A percentile compares a stretch with the other conserved stretches of the same genome.
Conservation (phyloP, 805 yeast genomes). For the Millerago galiae region DNA sequence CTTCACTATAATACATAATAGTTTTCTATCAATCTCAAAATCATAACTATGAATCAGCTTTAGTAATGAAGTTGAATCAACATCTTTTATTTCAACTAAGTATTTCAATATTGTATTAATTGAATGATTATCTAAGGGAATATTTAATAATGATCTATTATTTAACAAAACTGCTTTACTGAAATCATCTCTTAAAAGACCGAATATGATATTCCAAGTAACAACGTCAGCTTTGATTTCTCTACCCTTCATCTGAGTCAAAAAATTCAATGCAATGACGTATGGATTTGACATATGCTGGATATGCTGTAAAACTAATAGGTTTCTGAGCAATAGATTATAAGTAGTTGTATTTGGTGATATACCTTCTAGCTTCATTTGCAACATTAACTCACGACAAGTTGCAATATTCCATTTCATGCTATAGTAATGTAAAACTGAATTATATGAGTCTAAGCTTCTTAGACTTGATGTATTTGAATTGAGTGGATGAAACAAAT, state of each 20-base stretch:
- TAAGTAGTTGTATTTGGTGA: conserved; percentile 32
- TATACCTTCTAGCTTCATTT: conserved; percentile 31
- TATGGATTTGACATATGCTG: conserved; percentile 25
- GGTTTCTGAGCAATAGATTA: conserved; percentile 29
- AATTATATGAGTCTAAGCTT: conserved; percentile 29
- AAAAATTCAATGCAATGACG: conserved; percentile 23
- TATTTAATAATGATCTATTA: conserved; percentile 25
- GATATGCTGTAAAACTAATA: conserved; percentile 24
- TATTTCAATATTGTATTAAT: conserved; percentile 23
- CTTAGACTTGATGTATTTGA: conserved; percentile 25
- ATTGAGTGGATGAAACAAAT: conserved; percentile 35
- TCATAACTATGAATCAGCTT: conserved; percentile 10
- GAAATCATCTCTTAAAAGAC: conserved; percentile 27
- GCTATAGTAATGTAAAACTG: conserved; percentile 33
- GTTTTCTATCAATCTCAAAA: conserved; percentile 21
- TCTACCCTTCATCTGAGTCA: conserved; percentile 27
- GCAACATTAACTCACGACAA: conserved; percentile 33
- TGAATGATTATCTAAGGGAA: conserved; percentile 26
- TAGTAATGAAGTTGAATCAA: conserved; percentile 11
- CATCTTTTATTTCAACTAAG: conserved; percentile 11
- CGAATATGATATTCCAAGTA: conserved; percentile 33
- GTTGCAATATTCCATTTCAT: conserved; percentile 33
- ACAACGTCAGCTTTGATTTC: conserved; percentile 27
- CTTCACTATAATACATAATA: conserved; percentile 23
- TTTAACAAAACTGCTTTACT: conserved; percentile 28